Evolutionary conservation across 208 protist species (phyloP).

Genomic region (Leishmania mexicana): DNA sequence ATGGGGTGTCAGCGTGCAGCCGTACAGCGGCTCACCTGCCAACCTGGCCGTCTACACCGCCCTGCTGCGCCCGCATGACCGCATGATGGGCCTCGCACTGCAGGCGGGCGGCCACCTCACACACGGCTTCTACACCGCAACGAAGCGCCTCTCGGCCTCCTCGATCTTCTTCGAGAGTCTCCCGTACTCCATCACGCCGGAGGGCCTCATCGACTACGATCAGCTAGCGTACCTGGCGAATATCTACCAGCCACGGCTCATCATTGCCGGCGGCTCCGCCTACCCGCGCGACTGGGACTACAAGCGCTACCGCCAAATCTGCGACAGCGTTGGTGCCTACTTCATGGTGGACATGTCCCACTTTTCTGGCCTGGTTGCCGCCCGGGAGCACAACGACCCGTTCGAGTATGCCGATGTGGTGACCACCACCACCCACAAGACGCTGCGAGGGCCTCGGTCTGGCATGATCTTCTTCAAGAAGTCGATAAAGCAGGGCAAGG

Average conservation of each 20-base stretch:
- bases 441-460: conserved; percentile 97
- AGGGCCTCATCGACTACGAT: conserved; percentile 98
- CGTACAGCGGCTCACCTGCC: conserved; percentile 97
- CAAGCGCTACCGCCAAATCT: conserved; percentile 83
- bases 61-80: conserved; percentile 96
- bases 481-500: conserved; percentile 59
- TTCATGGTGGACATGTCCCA: conserved; percentile 99
- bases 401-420: conserved; percentile 98
- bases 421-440: conserved; percentile 99
- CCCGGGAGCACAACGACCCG: conserved; percentile 81
- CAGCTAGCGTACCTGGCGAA: conserved; percentile 81
- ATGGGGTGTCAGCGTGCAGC: conserved; percentile 99
- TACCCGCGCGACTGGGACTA: conserved; percentile 99
- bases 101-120: conserved; percentile 94
- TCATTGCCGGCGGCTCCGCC: conserved; percentile 96
- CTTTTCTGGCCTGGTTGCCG: conserved; percentile 94
- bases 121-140: conserved; percentile 97
- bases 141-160: conserved; percentile 96
- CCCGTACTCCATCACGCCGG: conserved; percentile 94
- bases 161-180: conserved; percentile 98
- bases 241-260: conserved; percentile 96
- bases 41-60: conserved; percentile 98
- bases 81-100: conserved; percentile 97
- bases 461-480: conserved; percentile 99
- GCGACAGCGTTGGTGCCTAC: conserved; percentile 91